Base-by-base conservation (phyloP, 768 basidiomycete genomes). In the Rhizopogon rudus region DNA sequence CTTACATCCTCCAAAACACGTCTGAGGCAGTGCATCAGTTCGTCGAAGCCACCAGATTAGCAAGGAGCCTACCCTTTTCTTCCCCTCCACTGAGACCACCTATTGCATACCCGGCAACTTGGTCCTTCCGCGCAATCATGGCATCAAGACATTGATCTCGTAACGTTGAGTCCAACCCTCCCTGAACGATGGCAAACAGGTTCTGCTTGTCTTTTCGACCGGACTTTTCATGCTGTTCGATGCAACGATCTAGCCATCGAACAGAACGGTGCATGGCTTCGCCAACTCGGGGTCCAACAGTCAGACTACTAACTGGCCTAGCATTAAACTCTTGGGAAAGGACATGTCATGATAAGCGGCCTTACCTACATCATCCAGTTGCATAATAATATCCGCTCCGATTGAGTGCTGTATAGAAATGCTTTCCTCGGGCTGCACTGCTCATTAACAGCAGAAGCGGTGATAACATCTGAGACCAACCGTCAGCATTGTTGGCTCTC, bases 311-410 rank as follows among this genome's bases (percentile, higher is more conserved):
- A 0, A 95, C 93, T 87, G 61, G 57, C 22, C 14, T 31, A 43
- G 9, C 44, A 60, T 41, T 56, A 54, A 55, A 59, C 55, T 25
- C 41, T 40, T 14, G 10, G 2, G 37, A 40, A 13, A 28, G 40
- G 9, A 51, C 46, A 31, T 17, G 44, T 1, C 49, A 25, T 0
- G 25, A 25, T 25, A 25, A 52, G 48, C 39, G 40, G 43, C 73
- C 85, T 67, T 62, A 87, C 91, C 91, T 50, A 94, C 92, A 69
- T 94, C 92, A 67, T 94, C 92, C 16, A 93, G 78, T 67, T 92
- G 93, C 93, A 96, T 95, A 57, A 96, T 92, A 57, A 96, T 96
- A 66, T 96, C 93, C 28, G 87, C 90, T 5, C 93, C 92, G 42
- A 96, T 93, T 7, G 87, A 78, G 65, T 96, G 93, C 65, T 96